Percentiles rank a stretch among this genome's conserved stretches.
phyloP scores from a whole-genome alignment of 1,139 yeast species.

The Nadsonia starkeyi-henricii region DNA sequence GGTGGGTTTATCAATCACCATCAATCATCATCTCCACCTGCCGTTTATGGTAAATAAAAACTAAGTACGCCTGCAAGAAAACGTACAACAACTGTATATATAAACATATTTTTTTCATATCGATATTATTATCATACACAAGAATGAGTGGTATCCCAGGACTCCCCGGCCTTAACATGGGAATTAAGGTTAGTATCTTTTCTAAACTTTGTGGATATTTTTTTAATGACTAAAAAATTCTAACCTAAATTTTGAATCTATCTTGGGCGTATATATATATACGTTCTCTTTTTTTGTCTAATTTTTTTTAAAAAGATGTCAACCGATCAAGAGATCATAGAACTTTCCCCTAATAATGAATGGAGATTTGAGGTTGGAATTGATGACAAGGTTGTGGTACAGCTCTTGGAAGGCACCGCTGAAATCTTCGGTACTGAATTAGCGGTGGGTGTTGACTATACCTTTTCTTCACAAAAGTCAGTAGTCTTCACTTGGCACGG shows the following conservation, averaged over 20 bases:
- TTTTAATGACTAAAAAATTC: too few species aligned
- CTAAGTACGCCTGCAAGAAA: too few species aligned
- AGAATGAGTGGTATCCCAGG: neutral
- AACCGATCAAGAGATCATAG: slow-evolving; percentile 14
- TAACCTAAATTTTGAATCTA: too few species aligned
- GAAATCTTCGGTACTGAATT: slow-evolving; percentile 91
- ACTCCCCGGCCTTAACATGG: neutral
- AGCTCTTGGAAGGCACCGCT: slow-evolving; percentile 49
- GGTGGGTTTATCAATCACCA: too few species aligned
- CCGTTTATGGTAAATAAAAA: too few species aligned
- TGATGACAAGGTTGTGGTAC: slow-evolving; percentile 34
- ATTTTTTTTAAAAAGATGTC: slow-evolving; percentile 11
- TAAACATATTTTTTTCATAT: too few species aligned
- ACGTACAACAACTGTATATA: too few species aligned
- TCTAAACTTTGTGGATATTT: neutral
- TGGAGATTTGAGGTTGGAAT: slow-evolving; percentile 75
- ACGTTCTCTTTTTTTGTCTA: too few species aligned
- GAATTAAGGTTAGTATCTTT: neutral
- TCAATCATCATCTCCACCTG: too few species aligned
- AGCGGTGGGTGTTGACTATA: slow-evolving; percentile 52
- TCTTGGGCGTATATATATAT: too few species aligned
- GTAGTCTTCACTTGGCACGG: slow-evolving; percentile 48
- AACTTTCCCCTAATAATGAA: slow-evolving; percentile 30
- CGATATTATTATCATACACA: too few species aligned
- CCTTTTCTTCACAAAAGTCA: slow-evolving; percentile 44